These are phyloP conservation scores for Penicillium sp. DNA, from an alignment of 2,329 filamentous ascomycete species.

Conservation along the genomic window DNA sequence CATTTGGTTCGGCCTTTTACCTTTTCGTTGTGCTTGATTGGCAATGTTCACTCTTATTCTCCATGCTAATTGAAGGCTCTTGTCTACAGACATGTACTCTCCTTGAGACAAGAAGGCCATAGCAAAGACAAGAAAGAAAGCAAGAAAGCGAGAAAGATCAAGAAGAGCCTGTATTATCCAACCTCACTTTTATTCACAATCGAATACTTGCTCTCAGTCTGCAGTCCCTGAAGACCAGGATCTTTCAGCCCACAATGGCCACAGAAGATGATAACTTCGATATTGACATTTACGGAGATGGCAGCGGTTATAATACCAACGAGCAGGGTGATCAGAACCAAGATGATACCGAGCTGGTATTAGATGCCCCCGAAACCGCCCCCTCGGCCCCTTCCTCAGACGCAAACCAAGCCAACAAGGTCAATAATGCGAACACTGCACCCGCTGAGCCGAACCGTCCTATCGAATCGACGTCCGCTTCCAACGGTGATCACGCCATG, in stretches of 20 bases:
- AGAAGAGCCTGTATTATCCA: conserved; percentile 42
- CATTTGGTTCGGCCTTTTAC: conserved; percentile 15
- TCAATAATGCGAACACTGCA: conserved; percentile 14
- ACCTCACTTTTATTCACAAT: conserved; percentile 40
- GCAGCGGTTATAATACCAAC: conserved; percentile 51
- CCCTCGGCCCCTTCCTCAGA: conserved; percentile 16
- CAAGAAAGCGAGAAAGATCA: conserved; percentile 26
- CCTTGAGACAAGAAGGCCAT: conserved; percentile 35
- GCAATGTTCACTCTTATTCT: conserved; percentile 18
- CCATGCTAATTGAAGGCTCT: conserved; percentile 44
- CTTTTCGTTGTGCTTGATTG: conserved; percentile 13
- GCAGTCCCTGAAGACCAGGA: conserved; percentile 27
- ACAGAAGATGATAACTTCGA: conserved; percentile 71
- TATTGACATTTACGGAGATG: conserved; percentile 72
- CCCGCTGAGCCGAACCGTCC: conserved; percentile 8
- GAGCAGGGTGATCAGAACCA: conserved; percentile 53
- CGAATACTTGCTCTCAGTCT: conserved; percentile 35
- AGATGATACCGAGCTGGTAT: conserved; percentile 45
- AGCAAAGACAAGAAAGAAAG: conserved; percentile 15
- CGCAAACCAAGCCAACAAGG: conserved; percentile 16
- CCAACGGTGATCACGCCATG: conserved; percentile 17
- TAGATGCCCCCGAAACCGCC: conserved; percentile 39
- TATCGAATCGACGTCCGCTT: conserved; percentile 5
- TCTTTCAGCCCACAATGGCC: conserved; percentile 45
- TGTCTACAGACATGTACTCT: conserved; percentile 50